Evolutionary conservation across 2,329 filamentous ascomycete genomes (phyloP).

Genomic region (Colletotrichum cereale): DNA sequence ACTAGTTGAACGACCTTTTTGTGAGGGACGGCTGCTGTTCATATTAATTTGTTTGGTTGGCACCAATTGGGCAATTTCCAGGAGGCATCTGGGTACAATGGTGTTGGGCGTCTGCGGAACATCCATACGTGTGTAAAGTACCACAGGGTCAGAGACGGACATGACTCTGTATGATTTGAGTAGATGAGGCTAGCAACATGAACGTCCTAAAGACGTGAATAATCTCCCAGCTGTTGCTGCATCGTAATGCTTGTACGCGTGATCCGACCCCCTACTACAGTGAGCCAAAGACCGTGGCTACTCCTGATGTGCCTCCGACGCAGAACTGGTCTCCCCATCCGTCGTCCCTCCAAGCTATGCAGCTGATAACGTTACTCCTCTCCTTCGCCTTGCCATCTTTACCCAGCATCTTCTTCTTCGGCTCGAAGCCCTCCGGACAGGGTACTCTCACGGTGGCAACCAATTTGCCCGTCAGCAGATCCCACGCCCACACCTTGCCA

Average conservation of each 20-base stretch:
- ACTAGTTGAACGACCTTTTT: conserved; percentile 57
- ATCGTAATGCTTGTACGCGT: neutral
- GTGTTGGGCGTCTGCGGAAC: conserved; percentile 39
- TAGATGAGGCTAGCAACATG: conserved; percentile 22
- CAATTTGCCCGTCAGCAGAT: conserved; percentile 80
- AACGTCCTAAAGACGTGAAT: conserved; percentile 9
- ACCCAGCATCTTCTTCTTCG: conserved; percentile 66
- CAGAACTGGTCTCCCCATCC: conserved; percentile 75
- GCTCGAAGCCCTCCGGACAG: conserved; percentile 62
- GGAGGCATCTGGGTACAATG: conserved; percentile 38
- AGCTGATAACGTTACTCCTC: conserved; percentile 71
- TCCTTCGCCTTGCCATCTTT: conserved; percentile 71
- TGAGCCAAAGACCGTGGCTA: conserved; percentile 73
- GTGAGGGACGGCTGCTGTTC: conserved; percentile 21
- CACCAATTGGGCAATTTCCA: conserved; percentile 34
- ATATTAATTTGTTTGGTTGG: conserved; percentile 33
- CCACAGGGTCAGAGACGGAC: conserved; percentile 35
- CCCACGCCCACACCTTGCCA: conserved; percentile 83
- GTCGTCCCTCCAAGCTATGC: conserved; percentile 71
- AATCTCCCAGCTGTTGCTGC: neutral
- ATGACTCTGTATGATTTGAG: conserved; percentile 41
- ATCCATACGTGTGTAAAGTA: conserved; percentile 38
- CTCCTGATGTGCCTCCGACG: conserved; percentile 73
- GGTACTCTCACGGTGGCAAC: conserved; percentile 71
- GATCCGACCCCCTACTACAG: conserved; percentile 25